Evolutionary conservation across 2,329 filamentous ascomycete species (phyloP).

Genomic region (Aspergillus piperis): DNA sequence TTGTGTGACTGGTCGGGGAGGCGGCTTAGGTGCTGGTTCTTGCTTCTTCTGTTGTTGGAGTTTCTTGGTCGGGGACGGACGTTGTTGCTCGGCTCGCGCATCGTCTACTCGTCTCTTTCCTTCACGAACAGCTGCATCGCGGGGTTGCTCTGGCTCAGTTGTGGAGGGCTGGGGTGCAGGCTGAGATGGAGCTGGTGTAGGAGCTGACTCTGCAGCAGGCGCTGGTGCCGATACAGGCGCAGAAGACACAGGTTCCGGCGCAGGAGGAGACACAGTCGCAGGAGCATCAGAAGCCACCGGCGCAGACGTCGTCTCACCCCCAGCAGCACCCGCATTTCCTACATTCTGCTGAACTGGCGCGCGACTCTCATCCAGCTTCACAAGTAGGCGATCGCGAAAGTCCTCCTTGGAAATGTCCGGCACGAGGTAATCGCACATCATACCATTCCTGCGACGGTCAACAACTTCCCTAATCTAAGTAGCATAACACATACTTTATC

Average conservation of each 20-base stretch:
- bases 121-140: not conserved
- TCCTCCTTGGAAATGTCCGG: constrained; percentile 65
- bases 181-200: not conserved
- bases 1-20: not conserved
- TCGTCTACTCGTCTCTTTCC: constrained; percentile 5
- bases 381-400: constrained; percentile 60
- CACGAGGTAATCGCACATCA: constrained; percentile 74
- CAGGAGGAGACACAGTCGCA: not conserved
- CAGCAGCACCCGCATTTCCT: constrained; percentile 10
- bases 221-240: not conserved
- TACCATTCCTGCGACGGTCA: constrained; percentile 61
- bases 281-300: constrained; percentile 5
- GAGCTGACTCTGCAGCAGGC: not conserved
- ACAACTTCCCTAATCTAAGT: not conserved
- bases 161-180: not conserved
- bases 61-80: constrained; percentile 50
- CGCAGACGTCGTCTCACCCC: constrained; percentile 3
- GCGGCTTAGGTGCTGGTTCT: not conserved
- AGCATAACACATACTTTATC: constrained; percentile 61
- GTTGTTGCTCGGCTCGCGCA: not conserved
- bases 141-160: not conserved
- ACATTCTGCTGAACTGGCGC: not conserved
- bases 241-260: constrained; percentile 2
- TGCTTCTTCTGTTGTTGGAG: constrained; percentile 61
- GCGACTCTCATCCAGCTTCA: constrained; percentile 40